Base-by-base conservation (phyloP, 2,329 filamentous ascomycete species). In the Ophiostoma ulmi region DNA sequence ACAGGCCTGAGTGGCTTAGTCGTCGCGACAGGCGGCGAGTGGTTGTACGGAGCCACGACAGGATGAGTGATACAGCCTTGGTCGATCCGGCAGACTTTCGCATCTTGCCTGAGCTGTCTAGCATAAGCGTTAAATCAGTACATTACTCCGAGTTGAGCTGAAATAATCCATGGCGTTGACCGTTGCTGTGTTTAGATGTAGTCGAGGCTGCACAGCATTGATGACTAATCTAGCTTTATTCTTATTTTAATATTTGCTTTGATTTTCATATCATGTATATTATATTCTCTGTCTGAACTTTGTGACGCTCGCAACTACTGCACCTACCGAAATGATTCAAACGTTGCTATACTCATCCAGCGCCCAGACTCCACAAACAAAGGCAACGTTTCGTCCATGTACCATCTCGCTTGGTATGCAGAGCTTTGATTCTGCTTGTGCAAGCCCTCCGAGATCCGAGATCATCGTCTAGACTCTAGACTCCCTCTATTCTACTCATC, bases 41-140 rank as follows among this genome's bases (percentile, higher is more conserved):
- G 22, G 71, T 72, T 44, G 22, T 58, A 72, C 69, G 31, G 48
- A n/a, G 39, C 10, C 67, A 72, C 71, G 55, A 65, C 71, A 72
- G 65, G 31, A 48, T 11, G 66, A 4, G 71, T 69, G 35, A 69
- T 63, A 69, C 44, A 38, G 39, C 38, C 61, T 55, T 44, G 69
- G 55, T 69, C 66, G 71, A 72, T 72, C 69, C 69, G 67, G 71
- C 67, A 70, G 67, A 41, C 48, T 22, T 17, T 66, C 20, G 68
- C 58, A 70, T 68, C 68, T 68, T 36, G 63, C 63, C n/a, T 65
- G 20, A 13, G 58, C 11, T 17, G n/a, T 26, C n/a, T 61, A 10
- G 22, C 31, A 31, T 31, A 31, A 31, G 31, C 31, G 31, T 31
- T 4, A 31, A 31, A 31, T 31, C 31, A 31, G 31, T 31, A 31